phyloP scores from a whole-genome alignment of 108 stramenopile genomes.

The Aurantiochytrium sp. region DNA sequence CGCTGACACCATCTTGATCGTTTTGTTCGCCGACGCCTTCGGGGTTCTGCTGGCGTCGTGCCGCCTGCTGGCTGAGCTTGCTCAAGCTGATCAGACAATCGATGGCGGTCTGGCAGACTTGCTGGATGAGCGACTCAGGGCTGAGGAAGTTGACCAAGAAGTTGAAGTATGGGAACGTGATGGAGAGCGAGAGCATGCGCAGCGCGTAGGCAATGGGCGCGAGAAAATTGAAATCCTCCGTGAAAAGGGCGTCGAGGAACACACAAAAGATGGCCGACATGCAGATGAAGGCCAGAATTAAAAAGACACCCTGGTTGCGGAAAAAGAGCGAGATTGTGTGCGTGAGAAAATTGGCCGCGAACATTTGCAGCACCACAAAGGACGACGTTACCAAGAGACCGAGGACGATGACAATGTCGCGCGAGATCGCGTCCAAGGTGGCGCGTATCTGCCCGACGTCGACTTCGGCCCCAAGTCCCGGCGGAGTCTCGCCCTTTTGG shows the following conservation, averaged over 20 bases:
- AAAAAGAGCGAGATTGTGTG: conserved; percentile 16
- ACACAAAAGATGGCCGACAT: neutral
- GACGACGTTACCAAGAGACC: neutral
- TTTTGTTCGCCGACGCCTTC: neutral
- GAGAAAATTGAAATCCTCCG: neutral
- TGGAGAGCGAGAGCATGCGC: conserved; percentile 13
- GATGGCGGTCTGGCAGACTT: neutral
- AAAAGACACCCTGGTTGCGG: neutral
- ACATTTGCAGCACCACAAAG: conserved; percentile 25
- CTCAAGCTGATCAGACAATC: neutral
- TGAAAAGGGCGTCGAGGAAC: neutral
- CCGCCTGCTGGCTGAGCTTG: neutral
- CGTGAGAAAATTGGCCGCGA: conserved; percentile 3
- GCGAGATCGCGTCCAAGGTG: neutral
- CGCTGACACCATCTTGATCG: neutral
- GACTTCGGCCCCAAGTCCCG: no score
- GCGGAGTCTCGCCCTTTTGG: no score
- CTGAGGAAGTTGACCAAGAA: conserved; percentile 21
- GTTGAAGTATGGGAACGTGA: conserved; percentile 31
- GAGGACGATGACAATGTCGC: neutral
- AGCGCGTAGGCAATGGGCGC: neutral
- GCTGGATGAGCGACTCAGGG: neutral
- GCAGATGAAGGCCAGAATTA: conserved; percentile 11
- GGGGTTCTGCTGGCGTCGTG: neutral
- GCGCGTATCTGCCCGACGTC: neutral